phyloP scores from a whole-genome alignment of 441 rosid species.

The Erodium moschatum region DNA sequence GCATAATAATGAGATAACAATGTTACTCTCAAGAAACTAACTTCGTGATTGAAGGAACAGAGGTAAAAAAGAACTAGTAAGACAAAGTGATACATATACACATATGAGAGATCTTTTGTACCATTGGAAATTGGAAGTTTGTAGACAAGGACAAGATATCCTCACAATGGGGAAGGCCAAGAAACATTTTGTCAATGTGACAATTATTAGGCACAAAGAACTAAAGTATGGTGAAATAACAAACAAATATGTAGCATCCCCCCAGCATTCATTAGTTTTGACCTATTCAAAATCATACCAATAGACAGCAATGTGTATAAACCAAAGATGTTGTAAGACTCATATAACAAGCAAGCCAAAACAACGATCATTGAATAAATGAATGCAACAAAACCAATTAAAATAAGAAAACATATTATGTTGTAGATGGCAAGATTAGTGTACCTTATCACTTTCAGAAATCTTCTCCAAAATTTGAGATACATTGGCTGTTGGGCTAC shows the following conservation, averaged over 20 bases:
- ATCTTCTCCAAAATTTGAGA: conserved; percentile 27
- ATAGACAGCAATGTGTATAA: not conserved
- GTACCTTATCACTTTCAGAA: conserved; percentile 36
- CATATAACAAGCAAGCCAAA: not conserved
- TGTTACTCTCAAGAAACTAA: conserved; percentile 5
- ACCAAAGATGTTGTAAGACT: not conserved
- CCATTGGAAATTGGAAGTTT: not conserved
- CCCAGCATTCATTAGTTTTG: not conserved
- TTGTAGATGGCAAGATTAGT: conserved; percentile 2
- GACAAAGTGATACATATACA: not conserved
- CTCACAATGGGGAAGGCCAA: not conserved
- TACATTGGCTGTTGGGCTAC: conserved; percentile 37
- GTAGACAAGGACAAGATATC: not conserved
- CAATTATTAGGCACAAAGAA: not conserved
- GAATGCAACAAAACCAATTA: not conserved
- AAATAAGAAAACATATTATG: not conserved
- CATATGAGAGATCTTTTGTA: not conserved
- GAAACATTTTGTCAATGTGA: not conserved
- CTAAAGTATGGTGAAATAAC: not conserved
- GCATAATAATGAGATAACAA: conserved; percentile 14
- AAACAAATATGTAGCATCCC: not conserved
- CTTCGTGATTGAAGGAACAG: not conserved
- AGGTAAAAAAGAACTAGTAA: not conserved
- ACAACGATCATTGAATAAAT: not conserved
- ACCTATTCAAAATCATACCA: not conserved